Percentiles rank a stretch among this genome's conserved stretches.
phyloP scores from a whole-genome alignment of 306 rosid genomes.

The Leucaena leucocephala region DNA sequence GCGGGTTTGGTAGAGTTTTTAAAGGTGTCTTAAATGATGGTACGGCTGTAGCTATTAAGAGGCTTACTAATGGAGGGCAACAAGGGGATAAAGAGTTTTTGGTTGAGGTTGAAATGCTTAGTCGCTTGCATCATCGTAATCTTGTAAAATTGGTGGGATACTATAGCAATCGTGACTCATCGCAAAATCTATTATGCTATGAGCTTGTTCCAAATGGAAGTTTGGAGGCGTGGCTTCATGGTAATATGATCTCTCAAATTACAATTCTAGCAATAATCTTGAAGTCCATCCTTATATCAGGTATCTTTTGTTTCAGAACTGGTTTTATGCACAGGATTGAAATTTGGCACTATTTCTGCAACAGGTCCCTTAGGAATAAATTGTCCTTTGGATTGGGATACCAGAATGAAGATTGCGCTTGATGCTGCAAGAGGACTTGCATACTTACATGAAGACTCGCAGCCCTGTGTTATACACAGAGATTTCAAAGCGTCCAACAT shows the following conservation, averaged over 20 bases:
- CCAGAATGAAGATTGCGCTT: constrained; percentile 95
- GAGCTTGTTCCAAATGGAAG: constrained; percentile 99
- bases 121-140: constrained; percentile 96
- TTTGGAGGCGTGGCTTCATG: constrained; percentile 99
- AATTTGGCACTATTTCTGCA: constrained; percentile 31
- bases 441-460: constrained; percentile 95
- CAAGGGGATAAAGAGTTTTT: constrained; percentile 93
- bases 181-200: constrained; percentile 94
- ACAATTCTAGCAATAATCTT: neutral
- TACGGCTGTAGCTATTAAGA: constrained; percentile 95
- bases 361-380: constrained; percentile 89
- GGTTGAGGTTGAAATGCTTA: constrained; percentile 98
- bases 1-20: constrained; percentile 91
- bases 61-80: constrained; percentile 90
- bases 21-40: constrained; percentile 93
- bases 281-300: neutral
- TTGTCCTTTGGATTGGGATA: constrained; percentile 98
- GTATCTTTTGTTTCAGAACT: neutral
- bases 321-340: constrained; percentile 22
- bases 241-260: constrained; percentile 50
- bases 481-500: constrained; percentile 98
- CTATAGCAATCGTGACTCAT: constrained; percentile 76
- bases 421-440: constrained; percentile 99
- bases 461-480: constrained; percentile 94
- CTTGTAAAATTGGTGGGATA: constrained; percentile 95